Percentiles rank a stretch among this genome's conserved stretches.
phyloP scores from a whole-genome alignment of 306 rosid genomes.

The Inga leiocalycina region DNA sequence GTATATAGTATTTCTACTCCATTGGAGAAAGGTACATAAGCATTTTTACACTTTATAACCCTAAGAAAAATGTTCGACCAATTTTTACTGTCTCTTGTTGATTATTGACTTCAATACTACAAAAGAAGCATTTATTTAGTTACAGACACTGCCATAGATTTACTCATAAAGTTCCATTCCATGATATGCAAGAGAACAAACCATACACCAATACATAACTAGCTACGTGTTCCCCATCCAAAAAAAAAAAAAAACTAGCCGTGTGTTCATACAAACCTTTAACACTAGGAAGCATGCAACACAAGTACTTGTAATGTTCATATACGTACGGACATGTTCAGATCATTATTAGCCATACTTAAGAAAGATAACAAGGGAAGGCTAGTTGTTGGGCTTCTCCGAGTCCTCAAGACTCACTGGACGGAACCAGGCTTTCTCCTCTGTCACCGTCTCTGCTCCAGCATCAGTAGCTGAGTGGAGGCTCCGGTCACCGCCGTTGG shows the following conservation, averaged over 20 bases:
- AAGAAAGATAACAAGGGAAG: neutral
- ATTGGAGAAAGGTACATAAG: no score
- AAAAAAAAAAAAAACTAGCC: neutral
- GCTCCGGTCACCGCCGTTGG: slow-evolving; percentile 23
- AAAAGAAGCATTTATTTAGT: neutral
- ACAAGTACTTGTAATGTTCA: neutral
- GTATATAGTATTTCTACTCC: no score
- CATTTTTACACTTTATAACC: no score
- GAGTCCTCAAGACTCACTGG: slow-evolving; percentile 85
- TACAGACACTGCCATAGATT: neutral
- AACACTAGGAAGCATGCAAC: neutral
- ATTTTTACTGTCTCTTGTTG: no score
- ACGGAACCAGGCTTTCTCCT: slow-evolving; percentile 96
- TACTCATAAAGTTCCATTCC: neutral
- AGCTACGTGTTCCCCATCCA: neutral
- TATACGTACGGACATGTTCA: neutral
- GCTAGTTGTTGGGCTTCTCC: slow-evolving; percentile 74
- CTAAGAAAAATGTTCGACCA: no score
- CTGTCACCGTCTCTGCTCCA: slow-evolving; percentile 50
- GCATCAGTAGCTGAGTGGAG: slow-evolving; percentile 30
- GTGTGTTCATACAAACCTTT: neutral
- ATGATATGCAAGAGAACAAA: neutral
- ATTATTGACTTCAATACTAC: neutral
- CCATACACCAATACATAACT: neutral
- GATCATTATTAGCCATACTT: neutral